A percentile compares a stretch with the other conserved stretches of the same genome.
Conservation (phyloP, 2,329 filamentous ascomycete species). For the Simplicillium aogashimaense region DNA sequence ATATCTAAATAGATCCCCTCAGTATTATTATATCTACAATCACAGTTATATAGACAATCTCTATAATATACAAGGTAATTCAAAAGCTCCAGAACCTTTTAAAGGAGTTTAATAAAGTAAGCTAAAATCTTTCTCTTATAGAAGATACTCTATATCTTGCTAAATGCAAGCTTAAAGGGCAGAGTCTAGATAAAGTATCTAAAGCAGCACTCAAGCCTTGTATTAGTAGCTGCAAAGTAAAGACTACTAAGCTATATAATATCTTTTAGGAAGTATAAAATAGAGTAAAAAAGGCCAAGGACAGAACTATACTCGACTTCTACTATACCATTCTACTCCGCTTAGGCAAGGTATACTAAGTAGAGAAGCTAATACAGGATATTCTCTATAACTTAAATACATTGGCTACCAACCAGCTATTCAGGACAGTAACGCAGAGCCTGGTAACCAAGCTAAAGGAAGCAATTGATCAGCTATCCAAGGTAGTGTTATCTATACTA, state of each 20-base stretch:
- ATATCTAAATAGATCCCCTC: conserved; percentile 4
- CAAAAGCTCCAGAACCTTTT: neutral
- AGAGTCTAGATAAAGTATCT: neutral
- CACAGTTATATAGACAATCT: neutral
- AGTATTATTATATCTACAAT: neutral
- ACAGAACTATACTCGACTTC: neutral
- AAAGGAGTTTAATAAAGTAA: neutral
- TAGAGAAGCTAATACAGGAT: neutral
- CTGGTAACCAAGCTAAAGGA: neutral
- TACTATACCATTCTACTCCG: neutral
- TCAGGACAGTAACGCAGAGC: neutral
- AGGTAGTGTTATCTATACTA: neutral
- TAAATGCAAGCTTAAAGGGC: neutral
- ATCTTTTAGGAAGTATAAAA: neutral
- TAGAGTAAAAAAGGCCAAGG: neutral
- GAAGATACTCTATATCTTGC: neutral
- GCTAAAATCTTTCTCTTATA: neutral
- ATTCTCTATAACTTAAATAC: neutral
- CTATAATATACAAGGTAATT: neutral
- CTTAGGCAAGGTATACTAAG: neutral
- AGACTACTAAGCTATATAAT: neutral
- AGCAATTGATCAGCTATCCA: neutral
- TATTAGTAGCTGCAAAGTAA: neutral
- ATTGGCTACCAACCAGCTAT: neutral
- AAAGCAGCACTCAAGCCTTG: neutral